phyloP scores from a whole-genome alignment of 2,329 filamentous ascomycete genomes.

The Xylariaceae sp. region DNA sequence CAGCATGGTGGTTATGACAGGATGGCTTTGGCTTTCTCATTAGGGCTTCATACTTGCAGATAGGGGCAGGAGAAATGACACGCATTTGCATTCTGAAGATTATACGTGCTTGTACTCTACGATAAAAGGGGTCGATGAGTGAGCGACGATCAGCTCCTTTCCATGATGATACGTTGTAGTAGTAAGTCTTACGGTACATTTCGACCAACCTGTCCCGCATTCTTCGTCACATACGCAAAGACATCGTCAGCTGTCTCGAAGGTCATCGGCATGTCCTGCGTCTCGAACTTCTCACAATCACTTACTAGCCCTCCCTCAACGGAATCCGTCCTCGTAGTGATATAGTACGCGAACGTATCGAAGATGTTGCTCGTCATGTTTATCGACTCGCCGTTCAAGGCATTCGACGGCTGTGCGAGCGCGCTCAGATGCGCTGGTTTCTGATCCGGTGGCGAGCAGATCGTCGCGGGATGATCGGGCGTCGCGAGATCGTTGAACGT shows the following conservation, averaged over 20 bases:
- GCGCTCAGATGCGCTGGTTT: neutral
- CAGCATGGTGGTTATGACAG: neutral
- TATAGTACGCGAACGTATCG: constrained; percentile 16
- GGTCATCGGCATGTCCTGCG: constrained; percentile 13
- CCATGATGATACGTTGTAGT: too few relatives aligned
- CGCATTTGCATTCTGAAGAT: too few relatives aligned
- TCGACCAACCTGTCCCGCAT: constrained; percentile 18
- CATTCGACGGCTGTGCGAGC: constrained; percentile 5
- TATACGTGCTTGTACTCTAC: too few relatives aligned
- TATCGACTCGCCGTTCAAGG: constrained; percentile 8
- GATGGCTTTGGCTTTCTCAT: neutral
- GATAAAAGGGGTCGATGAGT: too few relatives aligned
- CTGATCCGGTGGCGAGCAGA: constrained; percentile 21
- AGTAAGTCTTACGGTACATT: neutral
- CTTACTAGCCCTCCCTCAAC: constrained; percentile 12
- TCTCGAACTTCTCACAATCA: constrained; percentile 14
- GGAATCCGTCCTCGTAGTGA: constrained; percentile 14
- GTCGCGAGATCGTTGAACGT: constrained; percentile 21
- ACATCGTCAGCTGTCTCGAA: constrained; percentile 16
- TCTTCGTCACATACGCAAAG: constrained; percentile 16
- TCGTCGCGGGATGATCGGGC: constrained; percentile 9
- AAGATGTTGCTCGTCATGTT: constrained; percentile 18
- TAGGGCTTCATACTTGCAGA: too few relatives aligned
- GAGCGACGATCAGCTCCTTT: too few relatives aligned
- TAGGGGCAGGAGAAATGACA: too few relatives aligned